Base-by-base conservation (phyloP, 2,329 filamentous ascomycete species). In the Microdochium bolleyi region DNA sequence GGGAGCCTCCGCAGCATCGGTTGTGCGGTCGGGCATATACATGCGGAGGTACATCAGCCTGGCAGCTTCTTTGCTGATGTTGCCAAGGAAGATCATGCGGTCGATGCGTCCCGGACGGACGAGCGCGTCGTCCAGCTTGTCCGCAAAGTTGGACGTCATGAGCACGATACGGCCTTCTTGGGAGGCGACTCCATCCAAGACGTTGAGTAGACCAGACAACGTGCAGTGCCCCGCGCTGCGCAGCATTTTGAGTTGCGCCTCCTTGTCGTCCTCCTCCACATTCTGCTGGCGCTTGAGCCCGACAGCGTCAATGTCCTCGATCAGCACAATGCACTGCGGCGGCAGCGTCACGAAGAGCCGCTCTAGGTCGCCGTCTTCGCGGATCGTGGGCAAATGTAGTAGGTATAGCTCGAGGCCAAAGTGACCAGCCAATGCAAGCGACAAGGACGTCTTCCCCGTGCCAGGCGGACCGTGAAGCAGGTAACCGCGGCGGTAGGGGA, bases 321-420 rank as follows among this genome's bases (percentile, higher is more conserved):
- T 63, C 0, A 82, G 66, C 3, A 82, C 71, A 37, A 83, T 73
- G 53, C 66, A 69, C 8, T 62, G 60, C 13, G 61, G 62, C 3
- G 66, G 65, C 5, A 68, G 61, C 48, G 60, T 54, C 0, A 61
- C 61, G 50, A 71, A 72, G 1, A 70, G 60, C 19, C 56, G 58
- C 22, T 66, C 66, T 13, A 71, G 58, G 3, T 61, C 55, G 2
- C 46, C 53, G 48, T 70, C 68, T 24, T 59, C 57, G 1, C 52
- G 41, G 3, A 70, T 56, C 21, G 58, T 63, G 57, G 83, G 86
- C 19, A 90, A 74, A 59, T 89, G 88, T 19, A 90, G 66, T 59
- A 90, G 82, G 48, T 86, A 87, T 59, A 90, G 85, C 61, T 88
- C 85, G 60, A 88, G 88, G 58, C 88, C 83, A 51, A 90, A 73